These are phyloP conservation scores for Argentina anserina DNA, from an alignment of 306 rosid species.

Conservation along the genomic window DNA sequence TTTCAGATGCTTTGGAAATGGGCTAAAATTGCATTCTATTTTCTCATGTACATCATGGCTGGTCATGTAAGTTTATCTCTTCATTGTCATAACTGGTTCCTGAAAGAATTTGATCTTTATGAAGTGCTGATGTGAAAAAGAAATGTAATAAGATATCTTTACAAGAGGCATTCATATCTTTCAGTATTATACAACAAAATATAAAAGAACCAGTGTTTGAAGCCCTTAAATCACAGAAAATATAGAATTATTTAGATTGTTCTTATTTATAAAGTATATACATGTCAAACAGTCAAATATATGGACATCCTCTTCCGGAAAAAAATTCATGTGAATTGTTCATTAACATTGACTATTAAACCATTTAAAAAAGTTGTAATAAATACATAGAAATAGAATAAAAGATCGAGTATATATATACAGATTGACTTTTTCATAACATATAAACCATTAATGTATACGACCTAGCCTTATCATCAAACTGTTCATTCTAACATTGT, in stretches of 20 bases:
- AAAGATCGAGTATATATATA: background rate
- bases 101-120: background rate
- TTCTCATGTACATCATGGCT: conserved; percentile 18
- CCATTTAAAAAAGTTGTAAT: background rate
- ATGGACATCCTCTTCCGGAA: background rate
- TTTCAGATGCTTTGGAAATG: conserved; percentile 2
- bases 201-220: background rate
- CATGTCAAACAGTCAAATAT: background rate
- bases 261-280: too few relatives aligned
- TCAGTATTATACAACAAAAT: background rate
- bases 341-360: background rate
- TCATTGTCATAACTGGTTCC: background rate
- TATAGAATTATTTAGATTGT: too few relatives aligned
- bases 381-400: background rate
- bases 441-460: background rate
- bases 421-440: background rate
- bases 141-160: background rate
- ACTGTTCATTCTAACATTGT: background rate
- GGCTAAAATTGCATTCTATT: conserved; percentile 13
- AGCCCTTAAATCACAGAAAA: background rate
- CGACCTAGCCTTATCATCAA: background rate
- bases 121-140: background rate
- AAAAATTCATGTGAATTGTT: background rate
- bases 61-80: conserved; percentile 23
- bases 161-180: background rate